These are phyloP conservation scores for Dissophora ornata DNA, from an alignment of 192 early-diverging fungal species.

Conservation along the genomic window DNA sequence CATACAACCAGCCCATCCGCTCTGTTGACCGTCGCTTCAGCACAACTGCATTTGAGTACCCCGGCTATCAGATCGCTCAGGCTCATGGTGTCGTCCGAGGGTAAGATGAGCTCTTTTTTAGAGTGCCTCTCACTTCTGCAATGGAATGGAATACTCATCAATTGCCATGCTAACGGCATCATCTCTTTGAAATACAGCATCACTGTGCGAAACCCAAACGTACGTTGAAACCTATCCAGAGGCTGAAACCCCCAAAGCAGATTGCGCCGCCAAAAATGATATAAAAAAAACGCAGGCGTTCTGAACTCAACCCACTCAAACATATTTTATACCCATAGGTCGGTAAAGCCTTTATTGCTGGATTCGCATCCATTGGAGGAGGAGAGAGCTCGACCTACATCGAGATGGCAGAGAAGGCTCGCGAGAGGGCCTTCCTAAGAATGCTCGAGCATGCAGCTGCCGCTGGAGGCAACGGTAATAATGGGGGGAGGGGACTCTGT, in stretches of 20 bases:
- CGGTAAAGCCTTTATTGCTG: slow-evolving; percentile 33
- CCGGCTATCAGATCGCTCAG: slow-evolving; percentile 48
- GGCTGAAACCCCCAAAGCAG: too few relatives aligned
- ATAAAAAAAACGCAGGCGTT: background rate
- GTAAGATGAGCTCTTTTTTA: too few relatives aligned
- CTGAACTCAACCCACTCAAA: too few relatives aligned
- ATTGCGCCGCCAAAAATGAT: too few relatives aligned
- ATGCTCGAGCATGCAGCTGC: slow-evolving; percentile 47
- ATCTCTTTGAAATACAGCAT: slow-evolving; percentile 22
- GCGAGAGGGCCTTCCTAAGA: slow-evolving; percentile 43
- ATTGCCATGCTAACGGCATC: background rate
- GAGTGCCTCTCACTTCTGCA: too few relatives aligned
- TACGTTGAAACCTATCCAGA: too few relatives aligned
- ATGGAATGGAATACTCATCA: background rate
- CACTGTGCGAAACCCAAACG: slow-evolving; percentile 50
- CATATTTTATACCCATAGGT: too few relatives aligned
- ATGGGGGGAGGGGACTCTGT: background rate
- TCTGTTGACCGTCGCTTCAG: slow-evolving; percentile 51
- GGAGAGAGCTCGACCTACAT: slow-evolving; percentile 48
- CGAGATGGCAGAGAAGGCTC: slow-evolving; percentile 52
- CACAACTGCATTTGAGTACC: slow-evolving; percentile 48
- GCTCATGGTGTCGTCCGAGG: slow-evolving; percentile 50
- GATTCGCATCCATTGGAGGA: slow-evolving; percentile 36
- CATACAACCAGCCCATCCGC: slow-evolving; percentile 34
- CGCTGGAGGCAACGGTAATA: slow-evolving; percentile 42